These are phyloP conservation scores for Xylaria hypoxylon DNA, from an alignment of 2,329 filamentous ascomycete genomes.

Conservation along the genomic window DNA sequence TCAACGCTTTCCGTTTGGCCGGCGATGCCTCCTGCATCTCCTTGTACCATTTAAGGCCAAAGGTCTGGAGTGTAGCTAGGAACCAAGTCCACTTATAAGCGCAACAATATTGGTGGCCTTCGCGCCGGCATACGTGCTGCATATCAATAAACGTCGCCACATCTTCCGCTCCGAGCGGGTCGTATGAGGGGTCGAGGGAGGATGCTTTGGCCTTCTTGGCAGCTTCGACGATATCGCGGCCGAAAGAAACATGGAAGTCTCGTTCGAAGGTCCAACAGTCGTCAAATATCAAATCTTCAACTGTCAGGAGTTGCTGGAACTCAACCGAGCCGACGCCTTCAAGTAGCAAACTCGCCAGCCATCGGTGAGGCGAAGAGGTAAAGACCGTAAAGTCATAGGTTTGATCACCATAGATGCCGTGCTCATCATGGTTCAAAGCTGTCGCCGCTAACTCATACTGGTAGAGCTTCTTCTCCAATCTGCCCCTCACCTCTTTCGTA, in stretches of 20 bases:
- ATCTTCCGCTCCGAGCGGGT: not conserved
- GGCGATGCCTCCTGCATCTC: not conserved
- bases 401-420: too few relatives aligned
- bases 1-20: not conserved
- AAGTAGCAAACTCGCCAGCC: not conserved
- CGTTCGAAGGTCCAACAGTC: not conserved
- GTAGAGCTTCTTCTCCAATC: conserved; percentile 7
- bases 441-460: conserved; percentile 15
- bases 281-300: not conserved
- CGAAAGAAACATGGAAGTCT: not conserved
- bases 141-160: too few relatives aligned
- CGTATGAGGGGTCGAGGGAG: not conserved
- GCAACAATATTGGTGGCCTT: too few relatives aligned
- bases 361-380: not conserved
- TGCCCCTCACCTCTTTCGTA: not conserved
- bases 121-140: too few relatives aligned
- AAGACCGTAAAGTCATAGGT: too few relatives aligned
- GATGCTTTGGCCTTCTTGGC: not conserved
- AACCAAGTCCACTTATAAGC: not conserved
- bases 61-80: not conserved
- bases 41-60: not conserved
- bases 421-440: not conserved
- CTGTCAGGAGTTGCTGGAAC: not conserved
- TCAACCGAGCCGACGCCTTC: not conserved
- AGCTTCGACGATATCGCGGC: not conserved